Base-by-base conservation (phyloP, 148 eudicot genomes). In the Hydrangea macrophylla region DNA sequence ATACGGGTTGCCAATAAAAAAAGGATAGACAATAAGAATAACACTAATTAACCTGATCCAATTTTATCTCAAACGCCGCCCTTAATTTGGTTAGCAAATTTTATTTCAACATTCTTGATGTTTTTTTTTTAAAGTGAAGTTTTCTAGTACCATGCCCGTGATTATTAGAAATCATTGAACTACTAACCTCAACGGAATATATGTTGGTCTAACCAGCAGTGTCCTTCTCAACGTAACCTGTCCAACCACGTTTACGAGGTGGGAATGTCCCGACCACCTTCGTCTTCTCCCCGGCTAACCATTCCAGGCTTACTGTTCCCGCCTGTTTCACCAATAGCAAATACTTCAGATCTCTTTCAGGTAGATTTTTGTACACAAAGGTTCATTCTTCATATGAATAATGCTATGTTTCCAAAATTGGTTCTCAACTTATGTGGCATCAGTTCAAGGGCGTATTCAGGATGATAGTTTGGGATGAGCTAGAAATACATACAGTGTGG, bases 131-230 rank as follows among this genome's bases (percentile, higher is more conserved):
- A n/a, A n/a, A 45, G 24, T 28, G 28, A 25, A 64, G 18, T n/a
- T 64, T 26, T 6, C 9, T 12, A 51, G 58, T 6, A 51, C 50
- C n/a, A 22, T 6, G 9, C 36, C 20, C 55, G 18, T 5, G 40
- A 18, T 17, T 5, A 26, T 36, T 8, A 58, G 15, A 53, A 60
- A 51, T 11, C 36, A 30, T 44, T 18, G 17, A 79, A 55, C 7
- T 15, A 78, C 83, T 70, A 58, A 95, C 99, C 99, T 95, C 99
- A 60, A 95, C 87, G 3, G 99, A 95, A 71, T 95, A 95, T 76
- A 95, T 87, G 62, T 91, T 95, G 18, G 96, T 91, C 72, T 95
- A 97, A 31, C 99, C 99, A 66, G 99, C 99, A 37, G 99, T 94
- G 79, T 94, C 99, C 83, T 94, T 91, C 79, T 94, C 99, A 28